phyloP scores from a whole-genome alignment of 495 filamentous ascomycete genomes.

The Penicillium desertorum region DNA sequence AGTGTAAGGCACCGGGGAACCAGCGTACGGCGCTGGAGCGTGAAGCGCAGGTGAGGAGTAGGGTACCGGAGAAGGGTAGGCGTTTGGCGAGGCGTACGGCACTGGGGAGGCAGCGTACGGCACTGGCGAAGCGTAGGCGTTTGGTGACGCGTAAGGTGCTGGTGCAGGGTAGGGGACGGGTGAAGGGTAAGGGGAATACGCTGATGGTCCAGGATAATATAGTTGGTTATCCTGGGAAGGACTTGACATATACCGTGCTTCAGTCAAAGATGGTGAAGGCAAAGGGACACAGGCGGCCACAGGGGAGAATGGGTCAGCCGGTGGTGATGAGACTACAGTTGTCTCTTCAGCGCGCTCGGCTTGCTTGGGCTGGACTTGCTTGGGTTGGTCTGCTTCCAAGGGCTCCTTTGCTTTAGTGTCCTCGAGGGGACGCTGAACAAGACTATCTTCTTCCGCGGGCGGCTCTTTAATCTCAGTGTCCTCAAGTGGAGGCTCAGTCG shows the following conservation, averaged over 20 bases:
- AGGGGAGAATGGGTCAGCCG: slow-evolving; percentile 28
- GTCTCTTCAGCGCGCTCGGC: slow-evolving; percentile 9
- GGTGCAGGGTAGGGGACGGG: slow-evolving; percentile 19
- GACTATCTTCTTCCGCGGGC: slow-evolving; percentile 4
- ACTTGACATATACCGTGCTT: slow-evolving; percentile 31
- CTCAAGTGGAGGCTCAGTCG: not conserved
- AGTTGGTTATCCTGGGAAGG: slow-evolving; percentile 24
- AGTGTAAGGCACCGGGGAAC: slow-evolving; percentile 5
- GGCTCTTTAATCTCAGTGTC: slow-evolving; percentile 15
- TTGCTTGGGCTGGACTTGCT: slow-evolving; percentile 9
- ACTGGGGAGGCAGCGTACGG: slow-evolving; percentile 15
- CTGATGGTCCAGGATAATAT: slow-evolving; percentile 18
- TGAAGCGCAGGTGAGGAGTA: slow-evolving; percentile 16
- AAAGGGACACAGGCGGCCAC: slow-evolving; percentile 30
- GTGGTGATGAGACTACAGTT: slow-evolving; percentile 13
- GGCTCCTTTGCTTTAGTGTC: slow-evolving; percentile 6
- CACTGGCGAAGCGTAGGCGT: slow-evolving; percentile 19
- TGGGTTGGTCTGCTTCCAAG: slow-evolving; percentile 17
- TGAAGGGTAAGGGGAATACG: slow-evolving; percentile 18
- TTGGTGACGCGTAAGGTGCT: slow-evolving; percentile 13
- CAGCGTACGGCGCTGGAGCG: slow-evolving; percentile 9
- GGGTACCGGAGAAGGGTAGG: slow-evolving; percentile 19
- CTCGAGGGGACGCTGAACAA: slow-evolving; percentile 4
- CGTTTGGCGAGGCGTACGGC: slow-evolving; percentile 6
- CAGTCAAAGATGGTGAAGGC: slow-evolving; percentile 35